These are phyloP conservation scores for bread wheat (Triticum aestivum) DNA, from an alignment of 176 grass and related monocot species.

Conservation along the genomic window IWGSC_CS_RefSeq_v2.1 NC_057797.1:720059926-720060425, in stretches of 20 bases:
- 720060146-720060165: neutral
- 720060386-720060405: conserved; percentile 21
- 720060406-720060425: conserved; percentile 7
- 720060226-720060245: conserved; percentile 51
- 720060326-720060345: neutral
- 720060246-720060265: conserved; percentile 58
- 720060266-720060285: conserved; percentile 59
- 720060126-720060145: neutral
- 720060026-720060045: neutral
- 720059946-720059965: neutral
- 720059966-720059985: neutral
- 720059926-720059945: neutral
- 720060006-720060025: too few relatives aligned
- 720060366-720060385: conserved; percentile 45
- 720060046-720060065: conserved; percentile 12
- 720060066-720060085: neutral
- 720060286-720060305: conserved; percentile 56
- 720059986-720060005: neutral
- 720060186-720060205: conserved; percentile 46
- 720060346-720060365: conserved; percentile 45
- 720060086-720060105: conserved; percentile 25
- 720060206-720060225: conserved; percentile 54
- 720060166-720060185: conserved; percentile 46
- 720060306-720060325: neutral
- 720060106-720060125: conserved; percentile 35